Conservation (phyloP, 2,329 filamentous ascomycete genomes). For the Emergomyces orientalis region DNA sequence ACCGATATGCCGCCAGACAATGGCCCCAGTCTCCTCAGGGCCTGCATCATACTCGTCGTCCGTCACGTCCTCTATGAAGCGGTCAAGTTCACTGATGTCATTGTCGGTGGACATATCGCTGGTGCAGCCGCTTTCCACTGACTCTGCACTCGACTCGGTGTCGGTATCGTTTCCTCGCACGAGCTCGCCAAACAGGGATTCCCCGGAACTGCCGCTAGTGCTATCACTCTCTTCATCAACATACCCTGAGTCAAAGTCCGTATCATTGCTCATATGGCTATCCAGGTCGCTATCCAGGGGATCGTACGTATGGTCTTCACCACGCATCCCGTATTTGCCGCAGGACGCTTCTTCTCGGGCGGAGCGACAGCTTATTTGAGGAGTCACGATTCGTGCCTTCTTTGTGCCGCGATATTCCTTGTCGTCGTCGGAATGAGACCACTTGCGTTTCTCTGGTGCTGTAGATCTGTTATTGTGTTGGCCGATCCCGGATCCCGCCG, state of each 20-base stretch:
- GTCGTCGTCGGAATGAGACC: background rate
- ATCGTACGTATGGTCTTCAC: background rate
- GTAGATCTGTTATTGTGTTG: background rate
- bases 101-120: slow-evolving; percentile 4
- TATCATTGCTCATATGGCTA: background rate
- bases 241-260: too few relatives aligned
- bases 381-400: background rate
- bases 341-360: background rate
- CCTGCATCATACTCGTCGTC: slow-evolving; percentile 18
- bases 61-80: slow-evolving; percentile 16
- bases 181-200: slow-evolving; percentile 1
- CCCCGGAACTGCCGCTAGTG: background rate
- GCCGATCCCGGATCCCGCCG: background rate
- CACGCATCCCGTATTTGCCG: background rate
- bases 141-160: slow-evolving; percentile 1
- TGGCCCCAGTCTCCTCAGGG: slow-evolving; percentile 15
- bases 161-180: slow-evolving; percentile 7
- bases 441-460: background rate
- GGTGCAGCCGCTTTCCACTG: slow-evolving; percentile 3
- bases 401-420: background rate
- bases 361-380: background rate
- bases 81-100: slow-evolving; percentile 11
- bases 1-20: slow-evolving; percentile 17
- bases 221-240: slow-evolving; percentile 1
- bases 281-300: background rate